Conservation (phyloP, 192 early-diverging fungal species). For the Coemansia sp. region DNA sequence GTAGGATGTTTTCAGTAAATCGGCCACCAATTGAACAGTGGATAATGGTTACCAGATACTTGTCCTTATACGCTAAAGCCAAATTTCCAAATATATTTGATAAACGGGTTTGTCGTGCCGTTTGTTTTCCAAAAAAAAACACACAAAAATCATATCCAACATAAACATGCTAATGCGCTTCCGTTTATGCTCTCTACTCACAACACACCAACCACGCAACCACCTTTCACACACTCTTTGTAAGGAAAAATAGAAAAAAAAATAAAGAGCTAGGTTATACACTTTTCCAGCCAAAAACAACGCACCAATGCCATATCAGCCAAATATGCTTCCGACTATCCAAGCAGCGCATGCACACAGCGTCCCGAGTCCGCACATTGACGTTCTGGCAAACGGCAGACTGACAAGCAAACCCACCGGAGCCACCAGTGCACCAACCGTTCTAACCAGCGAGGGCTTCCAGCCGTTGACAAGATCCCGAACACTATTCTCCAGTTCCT, state of each 20-base stretch:
- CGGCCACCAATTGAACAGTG: no score
- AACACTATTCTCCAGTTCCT: constrained; percentile 42
- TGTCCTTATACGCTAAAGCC: no score
- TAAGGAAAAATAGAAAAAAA: not conserved
- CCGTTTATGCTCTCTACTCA: not conserved
- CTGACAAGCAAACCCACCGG: constrained; percentile 27
- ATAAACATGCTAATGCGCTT: no score
- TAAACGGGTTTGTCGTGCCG: no score
- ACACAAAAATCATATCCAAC: no score
- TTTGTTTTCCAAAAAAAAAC: no score
- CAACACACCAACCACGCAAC: not conserved
- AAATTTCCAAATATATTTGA: no score
- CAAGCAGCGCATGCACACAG: constrained; percentile 34
- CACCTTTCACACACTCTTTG: not conserved
- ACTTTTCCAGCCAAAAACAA: not conserved
- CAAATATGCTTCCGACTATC: constrained; percentile 18
- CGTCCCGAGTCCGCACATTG: constrained; percentile 20
- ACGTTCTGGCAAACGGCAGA: constrained; percentile 23
- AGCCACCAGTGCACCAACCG: constrained; percentile 28
- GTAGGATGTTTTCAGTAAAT: no score
- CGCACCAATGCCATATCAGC: not conserved
- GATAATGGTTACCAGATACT: no score
- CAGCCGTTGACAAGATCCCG: constrained; percentile 18
- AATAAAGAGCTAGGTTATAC: not conserved
- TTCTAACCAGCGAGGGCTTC: constrained; percentile 30